Base-by-base conservation (phyloP, 768 basidiomycete species). In the Ephemerocybe angulata region DNA sequence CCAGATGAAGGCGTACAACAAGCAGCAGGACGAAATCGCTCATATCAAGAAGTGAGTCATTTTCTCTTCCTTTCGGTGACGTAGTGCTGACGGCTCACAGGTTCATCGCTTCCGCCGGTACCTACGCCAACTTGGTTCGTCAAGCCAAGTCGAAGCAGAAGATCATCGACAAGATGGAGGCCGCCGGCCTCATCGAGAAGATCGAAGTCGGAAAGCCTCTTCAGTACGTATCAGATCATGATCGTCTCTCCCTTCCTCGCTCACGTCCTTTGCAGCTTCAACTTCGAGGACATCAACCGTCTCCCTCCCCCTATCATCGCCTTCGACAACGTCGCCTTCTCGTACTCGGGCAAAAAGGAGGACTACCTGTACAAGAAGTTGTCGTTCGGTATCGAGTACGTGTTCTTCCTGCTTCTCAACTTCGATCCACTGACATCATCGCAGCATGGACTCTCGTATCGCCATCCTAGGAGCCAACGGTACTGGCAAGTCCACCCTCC, bases 21-120 rank as follows among this genome's bases (percentile, higher is more conserved):
- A 99, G 74, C 96, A 99, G 69, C 96, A 99, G 70, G 96, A 99
- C 43, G 96, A 98, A 74, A 98, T 98, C 62, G 83, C 84, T 22
- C 96, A 99, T 72, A 98, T 98, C 74, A 98, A 98, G 76, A 93
- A 96, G 94, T 94, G 66, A 52, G 82, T 52, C 8, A 41, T 41
- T 52, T 50, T 44, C 38, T 27, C 24, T 42, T 31, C 8, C 3
- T 44, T 22, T 41, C 33, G 29, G 13, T 37, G 13, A 46, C 52
- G 40, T 40, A 38, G 60, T 63, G 38, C 61, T 59, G 35, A 48
- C n/a, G n/a, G n/a, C n/a, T n/a, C n/a, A 24, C 46, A 87, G 93
- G 67, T 98, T 98, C 82, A 98, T 98, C 62, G 93, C 97, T 6
- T 95, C 93, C n/a, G 96, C 96, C 31, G 96, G 96, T 83, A 99